phyloP scores from a whole-genome alignment of 108 stramenopile genomes.

The Schizochytrium sp. region DNA sequence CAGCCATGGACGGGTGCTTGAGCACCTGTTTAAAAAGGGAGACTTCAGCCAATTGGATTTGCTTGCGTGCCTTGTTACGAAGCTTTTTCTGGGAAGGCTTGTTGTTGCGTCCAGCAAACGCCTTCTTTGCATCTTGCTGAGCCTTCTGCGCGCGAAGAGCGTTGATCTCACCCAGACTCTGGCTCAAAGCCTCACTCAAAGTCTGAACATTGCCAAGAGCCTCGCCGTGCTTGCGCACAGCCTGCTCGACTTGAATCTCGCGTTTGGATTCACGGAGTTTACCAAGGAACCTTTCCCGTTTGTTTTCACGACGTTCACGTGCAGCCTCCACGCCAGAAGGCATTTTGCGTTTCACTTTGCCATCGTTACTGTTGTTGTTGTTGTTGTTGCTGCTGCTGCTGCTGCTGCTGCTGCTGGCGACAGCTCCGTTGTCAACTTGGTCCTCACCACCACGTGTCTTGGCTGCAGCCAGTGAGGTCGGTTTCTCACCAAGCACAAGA shows the following conservation, averaged over 20 bases:
- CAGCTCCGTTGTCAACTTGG: background rate
- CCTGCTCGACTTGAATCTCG: background rate
- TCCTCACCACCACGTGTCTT: background rate
- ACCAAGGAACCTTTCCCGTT: background rate
- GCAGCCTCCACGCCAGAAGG: constrained; percentile 13
- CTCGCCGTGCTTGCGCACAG: background rate
- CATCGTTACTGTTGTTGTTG: background rate
- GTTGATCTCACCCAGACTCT: background rate
- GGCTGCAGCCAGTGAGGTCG: background rate
- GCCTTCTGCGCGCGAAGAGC: background rate
- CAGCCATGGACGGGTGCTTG: constrained; percentile 27
- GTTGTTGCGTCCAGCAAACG: background rate
- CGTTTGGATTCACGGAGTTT: constrained; percentile 28
- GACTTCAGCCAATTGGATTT: constrained; percentile 52
- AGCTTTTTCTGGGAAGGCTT: background rate
- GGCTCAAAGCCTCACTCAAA: background rate
- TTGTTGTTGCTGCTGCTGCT: background rate
- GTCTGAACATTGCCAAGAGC: background rate
- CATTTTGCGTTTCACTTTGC: background rate
- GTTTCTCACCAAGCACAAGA: background rate
- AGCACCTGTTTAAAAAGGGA: constrained; percentile 34
- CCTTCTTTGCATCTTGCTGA: background rate
- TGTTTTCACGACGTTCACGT: background rate
- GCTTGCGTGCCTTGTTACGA: constrained; percentile 32
- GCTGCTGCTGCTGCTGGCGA: background rate